Percentiles rank a stretch among this genome's conserved stretches.
Evolutionary conservation across 1,139 yeast genomes (phyloP).

Genomic region (Suhomyces yuchorum): DNA sequence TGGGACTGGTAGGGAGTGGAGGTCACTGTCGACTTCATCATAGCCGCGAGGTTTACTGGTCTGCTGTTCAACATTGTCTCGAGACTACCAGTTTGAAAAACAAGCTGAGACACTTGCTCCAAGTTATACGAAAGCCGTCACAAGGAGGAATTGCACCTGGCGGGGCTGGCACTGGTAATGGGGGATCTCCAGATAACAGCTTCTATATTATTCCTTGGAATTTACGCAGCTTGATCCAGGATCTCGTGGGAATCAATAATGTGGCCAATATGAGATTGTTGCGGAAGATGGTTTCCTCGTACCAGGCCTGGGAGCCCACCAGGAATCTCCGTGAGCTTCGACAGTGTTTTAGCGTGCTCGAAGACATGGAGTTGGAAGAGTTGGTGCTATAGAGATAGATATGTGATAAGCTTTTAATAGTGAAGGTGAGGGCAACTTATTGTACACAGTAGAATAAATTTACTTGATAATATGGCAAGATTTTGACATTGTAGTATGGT

Average conservation of each 20-base stretch:
- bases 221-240: conserved; percentile 40
- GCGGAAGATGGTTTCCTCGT: conserved; percentile 34
- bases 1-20: conserved; percentile 27
- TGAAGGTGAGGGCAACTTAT: too few relatives aligned
- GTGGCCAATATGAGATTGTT: conserved; percentile 34
- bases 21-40: conserved; percentile 34
- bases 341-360: conserved; percentile 41
- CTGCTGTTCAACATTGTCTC: conserved; percentile 35
- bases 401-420: not conserved
- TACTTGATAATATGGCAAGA: too few relatives aligned
- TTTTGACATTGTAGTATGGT: too few relatives aligned
- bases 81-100: conserved; percentile 39
- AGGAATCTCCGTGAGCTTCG: conserved; percentile 43
- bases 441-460: too few relatives aligned
- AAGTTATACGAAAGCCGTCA: conserved; percentile 1
- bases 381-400: conserved; percentile 18
- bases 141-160: not conserved
- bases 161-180: not conserved
- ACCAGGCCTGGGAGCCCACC: conserved; percentile 44
- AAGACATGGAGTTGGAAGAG: conserved; percentile 37
- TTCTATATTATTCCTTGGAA: conserved; percentile 43
- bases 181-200: conserved; percentile 9
- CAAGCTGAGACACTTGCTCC: conserved; percentile 8
- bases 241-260: conserved; percentile 40
- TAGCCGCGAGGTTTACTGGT: conserved; percentile 30